These are phyloP conservation scores for Geopyxis carbonaria DNA, from an alignment of 495 filamentous ascomycete species.

Conservation along the genomic window DNA sequence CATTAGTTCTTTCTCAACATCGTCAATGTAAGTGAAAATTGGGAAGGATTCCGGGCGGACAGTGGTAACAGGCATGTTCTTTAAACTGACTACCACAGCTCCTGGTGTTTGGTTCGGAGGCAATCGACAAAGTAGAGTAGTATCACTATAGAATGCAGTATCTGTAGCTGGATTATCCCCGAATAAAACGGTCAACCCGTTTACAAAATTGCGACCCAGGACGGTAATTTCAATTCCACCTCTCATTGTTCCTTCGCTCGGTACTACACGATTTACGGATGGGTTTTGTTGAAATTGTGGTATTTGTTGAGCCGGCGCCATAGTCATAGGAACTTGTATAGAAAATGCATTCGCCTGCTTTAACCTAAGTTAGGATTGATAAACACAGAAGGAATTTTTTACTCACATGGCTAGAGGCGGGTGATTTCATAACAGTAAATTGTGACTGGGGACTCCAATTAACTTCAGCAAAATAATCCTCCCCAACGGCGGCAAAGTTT, in stretches of 20 bases:
- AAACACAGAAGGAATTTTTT: too few species aligned
- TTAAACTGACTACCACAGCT: constrained; percentile 41
- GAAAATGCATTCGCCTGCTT: too few species aligned
- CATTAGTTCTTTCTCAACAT: constrained; percentile 57
- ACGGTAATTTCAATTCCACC: constrained; percentile 78
- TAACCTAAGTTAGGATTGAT: too few species aligned
- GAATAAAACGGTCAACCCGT: constrained; percentile 73
- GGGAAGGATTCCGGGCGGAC: constrained; percentile 30
- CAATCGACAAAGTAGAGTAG: constrained; percentile 64
- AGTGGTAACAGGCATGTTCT: constrained; percentile 33
- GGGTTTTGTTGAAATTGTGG: too few species aligned
- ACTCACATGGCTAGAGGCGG: too few species aligned
- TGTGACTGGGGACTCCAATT: too few species aligned
- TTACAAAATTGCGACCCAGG: constrained; percentile 59
- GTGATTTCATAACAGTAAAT: too few species aligned
- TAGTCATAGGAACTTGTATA: too few species aligned
- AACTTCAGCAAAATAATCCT: too few species aligned
- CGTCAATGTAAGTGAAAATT: constrained; percentile 64
- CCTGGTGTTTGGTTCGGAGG: constrained; percentile 57
- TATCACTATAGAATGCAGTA: constrained; percentile 68
- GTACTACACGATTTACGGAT: constrained; percentile 2
- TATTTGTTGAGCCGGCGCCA: too few species aligned
- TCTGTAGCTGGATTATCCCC: constrained; percentile 59
- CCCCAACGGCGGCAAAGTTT: too few species aligned
- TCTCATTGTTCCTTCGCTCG: constrained; percentile 53